Percentiles rank a stretch among this genome's conserved stretches.
Conservation (phyloP, 1,284 basidiomycete genomes). For the Ganoderma multipileum region DNA sequence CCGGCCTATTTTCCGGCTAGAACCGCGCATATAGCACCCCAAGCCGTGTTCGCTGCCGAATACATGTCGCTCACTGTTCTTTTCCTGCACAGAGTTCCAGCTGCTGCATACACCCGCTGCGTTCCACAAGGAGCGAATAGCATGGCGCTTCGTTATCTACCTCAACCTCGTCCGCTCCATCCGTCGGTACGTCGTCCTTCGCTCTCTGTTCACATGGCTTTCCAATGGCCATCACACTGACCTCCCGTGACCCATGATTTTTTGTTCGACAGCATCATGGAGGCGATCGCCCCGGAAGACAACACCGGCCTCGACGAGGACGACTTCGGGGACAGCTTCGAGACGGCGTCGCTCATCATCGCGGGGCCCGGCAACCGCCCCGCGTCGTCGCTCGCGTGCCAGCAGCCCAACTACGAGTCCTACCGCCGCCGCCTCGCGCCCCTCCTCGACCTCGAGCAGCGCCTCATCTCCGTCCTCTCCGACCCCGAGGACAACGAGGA, state of each 20-base stretch:
- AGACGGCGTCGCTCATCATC: slow-evolving; percentile 58
- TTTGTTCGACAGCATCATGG: slow-evolving; percentile 63
- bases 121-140: slow-evolving; percentile 78
- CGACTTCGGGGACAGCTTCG: slow-evolving; percentile 56
- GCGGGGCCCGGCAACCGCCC: slow-evolving; percentile 50
- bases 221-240: slow-evolving; percentile 1
- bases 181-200: slow-evolving; percentile 56
- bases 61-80: slow-evolving; percentile 13
- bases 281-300: slow-evolving; percentile 76
- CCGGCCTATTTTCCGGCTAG: slow-evolving; percentile 1
- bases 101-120: slow-evolving; percentile 74
- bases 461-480: slow-evolving; percentile 69
- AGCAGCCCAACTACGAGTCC: slow-evolving; percentile 64
- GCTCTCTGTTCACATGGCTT: background rate
- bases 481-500: slow-evolving; percentile 61
- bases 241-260: background rate
- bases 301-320: slow-evolving; percentile 49
- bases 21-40: slow-evolving; percentile 19
- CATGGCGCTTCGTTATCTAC: slow-evolving; percentile 86
- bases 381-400: slow-evolving; percentile 51
- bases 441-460: slow-evolving; percentile 69
- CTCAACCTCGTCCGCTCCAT: slow-evolving; percentile 83
- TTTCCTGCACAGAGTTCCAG: slow-evolving; percentile 72
- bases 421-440: slow-evolving; percentile 69
- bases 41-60: slow-evolving; percentile 1